These are phyloP conservation scores for Coniochaeta prunicola DNA, from an alignment of 2,329 filamentous ascomycete genomes.

Conservation along the genomic window DNA sequence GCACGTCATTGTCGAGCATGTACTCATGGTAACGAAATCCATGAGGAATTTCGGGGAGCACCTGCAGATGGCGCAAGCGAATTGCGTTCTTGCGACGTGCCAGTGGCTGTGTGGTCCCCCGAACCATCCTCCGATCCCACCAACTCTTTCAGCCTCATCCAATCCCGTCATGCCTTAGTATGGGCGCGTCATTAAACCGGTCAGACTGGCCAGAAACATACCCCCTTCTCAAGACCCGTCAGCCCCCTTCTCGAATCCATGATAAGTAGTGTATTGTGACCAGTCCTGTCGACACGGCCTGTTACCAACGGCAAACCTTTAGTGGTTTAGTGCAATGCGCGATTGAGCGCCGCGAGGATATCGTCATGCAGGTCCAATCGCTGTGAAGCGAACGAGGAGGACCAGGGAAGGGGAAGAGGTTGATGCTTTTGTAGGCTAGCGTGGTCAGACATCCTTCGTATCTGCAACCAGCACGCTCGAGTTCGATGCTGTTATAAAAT, in stretches of 20 bases:
- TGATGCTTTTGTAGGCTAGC: no score
- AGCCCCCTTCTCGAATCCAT: not conserved
- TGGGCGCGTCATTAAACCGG: not conserved
- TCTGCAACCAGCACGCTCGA: not conserved
- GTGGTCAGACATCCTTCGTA: not conserved
- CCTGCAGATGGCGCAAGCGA: not conserved
- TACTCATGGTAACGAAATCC: not conserved
- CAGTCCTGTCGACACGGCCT: not conserved
- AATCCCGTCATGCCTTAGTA: slow-evolving; percentile 1
- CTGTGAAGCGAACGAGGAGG: not conserved
- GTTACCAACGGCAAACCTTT: not conserved
- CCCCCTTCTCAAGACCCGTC: not conserved
- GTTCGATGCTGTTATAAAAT: not conserved
- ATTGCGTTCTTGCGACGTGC: not conserved
- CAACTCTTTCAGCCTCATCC: slow-evolving; percentile 1
- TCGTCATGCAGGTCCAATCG: not conserved
- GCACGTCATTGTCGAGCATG: not conserved
- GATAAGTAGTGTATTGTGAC: not conserved
- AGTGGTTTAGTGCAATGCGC: not conserved
- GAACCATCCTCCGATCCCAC: not conserved
- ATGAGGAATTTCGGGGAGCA: not conserved
- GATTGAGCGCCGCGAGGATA: not conserved
- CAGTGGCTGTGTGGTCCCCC: not conserved
- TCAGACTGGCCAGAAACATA: not conserved
- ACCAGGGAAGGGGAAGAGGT: no score